A percentile compares a stretch with the other conserved stretches of the same genome.
These are phyloP conservation scores for Agrocybe chaxingu DNA, from an alignment of 768 basidiomycete species.

Conservation along the genomic window DNA sequence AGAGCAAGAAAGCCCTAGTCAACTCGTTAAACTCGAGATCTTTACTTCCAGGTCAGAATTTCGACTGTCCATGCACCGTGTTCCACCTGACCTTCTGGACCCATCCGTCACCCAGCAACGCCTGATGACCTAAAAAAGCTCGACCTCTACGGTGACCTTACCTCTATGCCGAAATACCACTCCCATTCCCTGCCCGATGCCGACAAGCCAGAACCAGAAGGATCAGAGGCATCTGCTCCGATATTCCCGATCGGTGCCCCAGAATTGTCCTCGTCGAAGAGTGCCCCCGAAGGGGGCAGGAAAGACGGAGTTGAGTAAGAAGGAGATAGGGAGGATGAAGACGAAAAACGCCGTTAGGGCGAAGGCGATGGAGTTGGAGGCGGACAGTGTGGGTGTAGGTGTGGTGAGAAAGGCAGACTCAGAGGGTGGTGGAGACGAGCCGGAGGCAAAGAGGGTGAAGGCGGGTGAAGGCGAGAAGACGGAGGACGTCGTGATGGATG, in stretches of 20 bases:
- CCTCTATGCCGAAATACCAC: slow-evolving; percentile 55
- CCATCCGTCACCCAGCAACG: slow-evolving; percentile 33
- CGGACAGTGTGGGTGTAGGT: slow-evolving; percentile 10
- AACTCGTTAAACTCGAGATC: slow-evolving; percentile 43
- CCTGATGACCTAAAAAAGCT: slow-evolving; percentile 46
- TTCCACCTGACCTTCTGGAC: not conserved
- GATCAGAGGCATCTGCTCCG: slow-evolving; percentile 1
- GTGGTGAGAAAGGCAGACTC: not conserved
- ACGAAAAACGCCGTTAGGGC: slow-evolving; percentile 44
- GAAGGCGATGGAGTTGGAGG: slow-evolving; percentile 24
- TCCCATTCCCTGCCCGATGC: not conserved
- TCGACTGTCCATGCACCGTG: not conserved
- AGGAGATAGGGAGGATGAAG: slow-evolving; percentile 47
- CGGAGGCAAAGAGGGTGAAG: slow-evolving; percentile 33
- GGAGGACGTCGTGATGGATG: slow-evolving; percentile 19
- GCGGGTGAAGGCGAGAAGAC: slow-evolving; percentile 1
- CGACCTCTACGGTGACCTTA: slow-evolving; percentile 58
- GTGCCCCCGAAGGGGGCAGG: slow-evolving; percentile 13
- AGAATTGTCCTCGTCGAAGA: slow-evolving; percentile 20
- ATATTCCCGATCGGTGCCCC: slow-evolving; percentile 22
- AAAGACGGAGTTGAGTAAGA: slow-evolving; percentile 35
- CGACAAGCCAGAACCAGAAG: slow-evolving; percentile 4
- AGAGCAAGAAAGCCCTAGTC: slow-evolving; percentile 28
- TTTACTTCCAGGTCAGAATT: slow-evolving; percentile 42
- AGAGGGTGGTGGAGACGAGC: slow-evolving; percentile 18